Base-by-base conservation (phyloP, 345 rosid species). In the Stellera chamaejasme region DNA sequence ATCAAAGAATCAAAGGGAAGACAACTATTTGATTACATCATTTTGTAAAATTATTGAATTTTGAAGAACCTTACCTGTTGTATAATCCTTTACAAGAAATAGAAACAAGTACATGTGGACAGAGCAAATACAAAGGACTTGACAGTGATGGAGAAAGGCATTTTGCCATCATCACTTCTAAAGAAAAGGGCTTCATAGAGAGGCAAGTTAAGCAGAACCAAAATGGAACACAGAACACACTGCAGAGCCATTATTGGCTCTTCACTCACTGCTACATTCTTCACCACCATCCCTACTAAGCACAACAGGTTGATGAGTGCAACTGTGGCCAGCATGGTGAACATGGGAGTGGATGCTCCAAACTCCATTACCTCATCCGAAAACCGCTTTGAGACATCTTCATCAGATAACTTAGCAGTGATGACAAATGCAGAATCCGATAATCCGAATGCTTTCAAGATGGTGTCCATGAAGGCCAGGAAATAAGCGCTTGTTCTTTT, bases 401-500 rank as follows among this genome's bases (percentile, higher is more conserved):
- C 80, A 47, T 92, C 84, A 0, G 82, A 72, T 10, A 82, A 90
- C 71, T 92, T 88, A 1, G 82, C 52, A 13, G 85, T 76, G 78
- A 88, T 78, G 45, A 67, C 78, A 50, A 92, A 92, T 1, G 68
- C 72, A 5, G 79, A 56, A 23, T 79, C 72, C 0, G 81, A 76
- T 11, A 79, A 67, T 43, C 96, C 90, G 9, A 74, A 14, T 10
- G 48, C 10, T 64, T 62, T 80, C 36, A 69, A 28, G 39, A 81
- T 49, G 19, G 79, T 72, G 61, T 88, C 85, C 0, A 61, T 47
- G 73, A 77, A 70, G 44, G 83, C 92, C 15, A 85, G 80, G 13
- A 88, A 66, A 64, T 76, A 85, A 12, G 96, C 73, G 62, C 76
- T 80, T 36, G 91, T 82, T 71, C 98, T 75, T 63, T 76, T 82